Percentiles rank a stretch among this genome's conserved stretches.
These are phyloP conservation scores for Vitis cinerea DNA, from an alignment of 164 flowering plant genomes.

Conservation along the genomic window DNA sequence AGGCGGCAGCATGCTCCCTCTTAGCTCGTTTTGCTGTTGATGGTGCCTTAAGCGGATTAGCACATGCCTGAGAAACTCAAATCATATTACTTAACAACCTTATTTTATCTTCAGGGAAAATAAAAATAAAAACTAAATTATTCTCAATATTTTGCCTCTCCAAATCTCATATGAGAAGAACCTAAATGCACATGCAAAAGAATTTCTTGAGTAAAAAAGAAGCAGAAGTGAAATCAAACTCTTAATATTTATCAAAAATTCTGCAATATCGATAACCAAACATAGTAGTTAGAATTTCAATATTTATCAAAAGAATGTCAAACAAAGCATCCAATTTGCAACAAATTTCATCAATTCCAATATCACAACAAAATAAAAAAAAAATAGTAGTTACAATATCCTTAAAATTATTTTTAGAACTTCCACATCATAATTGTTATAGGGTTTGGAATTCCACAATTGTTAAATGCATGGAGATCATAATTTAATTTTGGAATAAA, in stretches of 20 bases:
- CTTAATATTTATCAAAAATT: too few species aligned
- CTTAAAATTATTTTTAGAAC: background rate
- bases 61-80: conserved; percentile 57
- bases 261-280: too few species aligned
- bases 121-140: background rate
- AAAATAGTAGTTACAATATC: too few species aligned
- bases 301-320: too few species aligned
- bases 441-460: too few species aligned
- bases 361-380: too few species aligned
- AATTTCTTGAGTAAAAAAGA: background rate
- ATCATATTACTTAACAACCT: conserved; percentile 5
- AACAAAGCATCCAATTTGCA: too few species aligned
- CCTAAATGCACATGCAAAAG: background rate
- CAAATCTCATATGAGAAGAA: background rate
- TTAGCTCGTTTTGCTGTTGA: conserved; percentile 55
- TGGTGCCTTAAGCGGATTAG: conserved; percentile 33
- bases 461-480: too few species aligned
- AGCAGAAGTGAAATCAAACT: too few species aligned
- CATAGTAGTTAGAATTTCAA: too few species aligned
- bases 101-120: background rate
- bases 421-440: background rate
- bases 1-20: conserved; percentile 54
- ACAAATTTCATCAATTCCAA: too few species aligned
- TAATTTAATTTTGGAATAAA: too few species aligned
- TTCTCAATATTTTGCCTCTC: background rate